Evolutionary conservation across 2,329 filamentous ascomycete species (phyloP).

Genomic region (Saccharata proteae): DNA sequence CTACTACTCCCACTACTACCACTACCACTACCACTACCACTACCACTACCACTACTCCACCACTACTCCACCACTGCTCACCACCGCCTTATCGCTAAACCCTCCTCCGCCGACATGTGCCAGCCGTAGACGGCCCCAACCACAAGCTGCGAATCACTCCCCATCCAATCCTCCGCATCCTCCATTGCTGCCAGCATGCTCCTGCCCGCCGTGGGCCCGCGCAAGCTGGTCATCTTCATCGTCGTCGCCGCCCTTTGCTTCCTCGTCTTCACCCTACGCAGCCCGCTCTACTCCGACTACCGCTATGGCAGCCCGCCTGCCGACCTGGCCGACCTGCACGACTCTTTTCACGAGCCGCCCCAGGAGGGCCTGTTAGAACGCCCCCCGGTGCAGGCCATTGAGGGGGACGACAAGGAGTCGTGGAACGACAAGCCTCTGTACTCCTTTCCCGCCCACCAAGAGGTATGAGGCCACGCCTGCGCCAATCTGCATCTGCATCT

Average conservation of each 20-base stretch:
- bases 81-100: no score
- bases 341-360: slow-evolving; percentile 2
- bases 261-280: slow-evolving; percentile 8
- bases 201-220: slow-evolving; percentile 8
- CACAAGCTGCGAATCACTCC: slow-evolving; percentile 5
- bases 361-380: background rate
- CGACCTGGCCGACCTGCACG: background rate
- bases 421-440: slow-evolving; percentile 7
- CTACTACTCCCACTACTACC: no score
- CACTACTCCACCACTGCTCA: no score
- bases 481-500: no score
- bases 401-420: slow-evolving; percentile 2
- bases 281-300: slow-evolving; percentile 5
- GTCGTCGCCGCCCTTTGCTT: slow-evolving; percentile 10
- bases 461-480: no score
- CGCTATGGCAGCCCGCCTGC: slow-evolving; percentile 4
- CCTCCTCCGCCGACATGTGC: no score
- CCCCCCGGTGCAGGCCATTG: slow-evolving; percentile 8
- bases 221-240: slow-evolving; percentile 9
- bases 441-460: no score
- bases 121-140: no score
- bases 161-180: background rate
- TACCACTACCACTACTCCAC: no score
- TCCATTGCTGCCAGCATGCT: slow-evolving; percentile 4
- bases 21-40: no score